Percentiles rank a stretch among this genome's conserved stretches.
These are phyloP conservation scores for Cordyceps pruinosa DNA, from an alignment of 2,329 filamentous ascomycete species.

Conservation along the genomic window DNA sequence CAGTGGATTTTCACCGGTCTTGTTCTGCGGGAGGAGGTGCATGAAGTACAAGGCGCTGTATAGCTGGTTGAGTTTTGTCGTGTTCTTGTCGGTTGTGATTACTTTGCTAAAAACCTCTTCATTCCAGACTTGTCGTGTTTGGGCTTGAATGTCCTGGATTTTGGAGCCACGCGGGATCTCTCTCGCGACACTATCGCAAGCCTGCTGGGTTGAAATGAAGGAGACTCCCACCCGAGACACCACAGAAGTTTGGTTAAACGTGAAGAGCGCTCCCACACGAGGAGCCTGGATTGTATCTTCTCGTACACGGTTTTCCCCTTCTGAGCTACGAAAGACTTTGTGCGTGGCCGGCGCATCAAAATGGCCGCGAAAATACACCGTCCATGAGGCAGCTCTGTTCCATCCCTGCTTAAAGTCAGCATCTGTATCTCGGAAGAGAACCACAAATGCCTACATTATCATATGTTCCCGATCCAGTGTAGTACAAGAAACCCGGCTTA, in stretches of 20 bases:
- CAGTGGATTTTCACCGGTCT: slow-evolving; percentile 62
- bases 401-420: slow-evolving; percentile 39
- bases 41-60: slow-evolving; percentile 66
- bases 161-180: slow-evolving; percentile 45
- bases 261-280: slow-evolving; percentile 46
- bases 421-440: not conserved
- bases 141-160: slow-evolving; percentile 37
- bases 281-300: slow-evolving; percentile 25
- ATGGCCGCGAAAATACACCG: slow-evolving; percentile 55
- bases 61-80: slow-evolving; percentile 50
- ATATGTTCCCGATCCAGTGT: slow-evolving; percentile 55
- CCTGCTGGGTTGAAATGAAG: slow-evolving; percentile 56
- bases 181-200: slow-evolving; percentile 49
- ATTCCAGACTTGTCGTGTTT: slow-evolving; percentile 52
- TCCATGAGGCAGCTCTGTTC: slow-evolving; percentile 58
- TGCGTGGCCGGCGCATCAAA: slow-evolving; percentile 43
- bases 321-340: slow-evolving; percentile 36
- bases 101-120: slow-evolving; percentile 55
- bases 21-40: slow-evolving; percentile 61
- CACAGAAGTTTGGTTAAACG: slow-evolving; percentile 40
- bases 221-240: slow-evolving; percentile 59
- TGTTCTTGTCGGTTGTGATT: slow-evolving; percentile 49
- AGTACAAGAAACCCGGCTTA: slow-evolving; percentile 29
- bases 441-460: slow-evolving; percentile 41
- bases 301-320: slow-evolving; percentile 14